Conservation (phyloP, 129 eudicot genomes). For the Tagetes patula region DNA sequence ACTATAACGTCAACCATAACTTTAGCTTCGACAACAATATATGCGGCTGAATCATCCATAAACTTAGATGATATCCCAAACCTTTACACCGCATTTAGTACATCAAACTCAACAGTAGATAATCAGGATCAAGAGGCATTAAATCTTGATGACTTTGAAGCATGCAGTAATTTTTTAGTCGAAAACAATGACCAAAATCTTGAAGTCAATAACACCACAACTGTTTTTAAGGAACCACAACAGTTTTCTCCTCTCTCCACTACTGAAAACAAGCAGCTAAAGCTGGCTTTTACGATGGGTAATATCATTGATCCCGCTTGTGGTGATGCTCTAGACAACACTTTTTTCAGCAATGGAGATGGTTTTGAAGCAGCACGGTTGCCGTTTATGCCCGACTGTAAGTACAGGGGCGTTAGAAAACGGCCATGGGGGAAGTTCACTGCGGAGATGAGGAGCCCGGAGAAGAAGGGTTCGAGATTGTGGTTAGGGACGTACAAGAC, state of each 20-base stretch:
- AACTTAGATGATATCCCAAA: not conserved
- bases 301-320: too few species aligned
- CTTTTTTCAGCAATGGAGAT: not conserved
- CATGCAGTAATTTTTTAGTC: not conserved
- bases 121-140: not conserved
- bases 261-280: not conserved
- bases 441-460: conserved; percentile 41
- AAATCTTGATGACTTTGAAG: conserved; percentile 1
- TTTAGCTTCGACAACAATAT: not conserved
- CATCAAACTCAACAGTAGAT: not conserved
- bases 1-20: not conserved
- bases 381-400: not conserved
- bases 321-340: not conserved
- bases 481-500: conserved; percentile 46
- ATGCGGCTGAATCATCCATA: not conserved
- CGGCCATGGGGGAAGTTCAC: conserved; percentile 44
- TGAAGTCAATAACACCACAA: not conserved
- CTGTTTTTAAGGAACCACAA: not conserved
- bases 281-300: too few species aligned
- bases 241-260: not conserved
- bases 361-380: not conserved
- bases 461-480: conserved; percentile 31
- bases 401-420: conserved; percentile 36
- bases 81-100: not conserved
- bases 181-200: not conserved